phyloP scores from a whole-genome alignment of 805 yeast species.

The Metschnikowia santaceciliae region DNA sequence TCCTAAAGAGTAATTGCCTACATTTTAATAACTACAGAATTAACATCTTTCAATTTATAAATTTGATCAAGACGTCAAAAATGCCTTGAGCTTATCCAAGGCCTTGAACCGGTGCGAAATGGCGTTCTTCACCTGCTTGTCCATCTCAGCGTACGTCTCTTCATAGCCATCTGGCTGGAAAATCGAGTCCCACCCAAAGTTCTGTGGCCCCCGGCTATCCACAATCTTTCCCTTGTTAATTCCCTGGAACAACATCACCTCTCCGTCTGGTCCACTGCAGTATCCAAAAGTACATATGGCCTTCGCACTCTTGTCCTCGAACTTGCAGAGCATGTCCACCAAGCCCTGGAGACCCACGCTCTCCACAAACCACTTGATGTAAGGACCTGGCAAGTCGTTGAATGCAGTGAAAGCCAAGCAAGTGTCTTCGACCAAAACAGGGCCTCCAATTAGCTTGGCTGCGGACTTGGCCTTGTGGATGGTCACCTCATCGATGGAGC shows the following conservation, averaged over 20 bases:
- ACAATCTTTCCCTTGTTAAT: slow-evolving; percentile 79
- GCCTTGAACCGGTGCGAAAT: slow-evolving; percentile 90
- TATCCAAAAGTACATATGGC: slow-evolving; percentile 93
- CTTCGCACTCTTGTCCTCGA: slow-evolving; percentile 77
- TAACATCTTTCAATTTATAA: too few relatives aligned
- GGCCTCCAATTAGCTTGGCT: slow-evolving; percentile 58
- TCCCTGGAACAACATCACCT: slow-evolving; percentile 81
- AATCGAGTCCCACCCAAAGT: slow-evolving; percentile 92
- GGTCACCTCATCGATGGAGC: slow-evolving; percentile 77
- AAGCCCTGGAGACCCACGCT: slow-evolving; percentile 73
- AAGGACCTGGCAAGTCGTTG: slow-evolving; percentile 88
- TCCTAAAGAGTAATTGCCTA: neutral
- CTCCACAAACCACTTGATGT: slow-evolving; percentile 85
- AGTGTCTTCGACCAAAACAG: slow-evolving; percentile 94
- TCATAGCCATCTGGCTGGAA: slow-evolving; percentile 77
- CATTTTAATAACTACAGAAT: neutral
- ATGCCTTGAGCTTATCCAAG: slow-evolving; percentile 63
- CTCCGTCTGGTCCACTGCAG: slow-evolving; percentile 74
- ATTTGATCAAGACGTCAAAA: slow-evolving; percentile 23
- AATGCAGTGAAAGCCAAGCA: slow-evolving; percentile 80
- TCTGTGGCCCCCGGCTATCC: slow-evolving; percentile 65
- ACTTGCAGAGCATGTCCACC: slow-evolving; percentile 72
- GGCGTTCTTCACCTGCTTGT: slow-evolving; percentile 64
- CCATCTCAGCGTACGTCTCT: slow-evolving; percentile 83
- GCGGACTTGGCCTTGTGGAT: slow-evolving; percentile 76